phyloP scores from a whole-genome alignment of 2,329 filamentous ascomycete species.

The Cytospora paraplurivora region DNA sequence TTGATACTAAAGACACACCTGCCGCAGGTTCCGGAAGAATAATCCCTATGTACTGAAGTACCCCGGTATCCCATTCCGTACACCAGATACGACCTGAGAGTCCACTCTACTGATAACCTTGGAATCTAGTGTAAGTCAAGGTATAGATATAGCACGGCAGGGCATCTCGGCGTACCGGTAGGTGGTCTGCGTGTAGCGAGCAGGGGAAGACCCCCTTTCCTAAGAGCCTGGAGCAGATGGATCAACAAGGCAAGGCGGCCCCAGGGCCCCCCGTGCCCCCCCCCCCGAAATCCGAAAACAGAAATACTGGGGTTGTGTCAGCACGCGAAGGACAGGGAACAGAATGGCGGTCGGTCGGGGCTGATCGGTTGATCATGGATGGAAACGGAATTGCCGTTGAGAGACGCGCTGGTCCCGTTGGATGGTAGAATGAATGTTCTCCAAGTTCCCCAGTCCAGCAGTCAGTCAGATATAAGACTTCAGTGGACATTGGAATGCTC shows the following conservation, averaged over 20 bases:
- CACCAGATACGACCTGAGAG: too few relatives aligned
- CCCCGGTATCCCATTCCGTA: too few relatives aligned
- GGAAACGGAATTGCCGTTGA: slow-evolving; percentile 18
- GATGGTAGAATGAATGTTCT: not conserved
- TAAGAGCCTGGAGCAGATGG: not conserved
- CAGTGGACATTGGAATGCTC: too few relatives aligned
- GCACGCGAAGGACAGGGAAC: slow-evolving; percentile 18
- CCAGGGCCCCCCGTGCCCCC: not conserved
- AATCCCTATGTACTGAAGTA: slow-evolving; percentile 1
- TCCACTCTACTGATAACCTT: too few relatives aligned
- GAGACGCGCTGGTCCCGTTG: not conserved
- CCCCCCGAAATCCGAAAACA: not conserved
- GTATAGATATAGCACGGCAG: not conserved
- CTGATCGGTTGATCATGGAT: slow-evolving; percentile 14
- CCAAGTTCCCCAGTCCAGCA: not conserved
- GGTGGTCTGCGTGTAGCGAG: not conserved
- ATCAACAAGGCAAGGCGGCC: not conserved
- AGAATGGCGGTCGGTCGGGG: slow-evolving; percentile 11
- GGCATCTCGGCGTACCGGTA: not conserved
- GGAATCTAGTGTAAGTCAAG: too few relatives aligned
- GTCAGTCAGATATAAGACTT: too few relatives aligned
- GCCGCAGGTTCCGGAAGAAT: slow-evolving; percentile 13
- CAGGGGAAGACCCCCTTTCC: not conserved
- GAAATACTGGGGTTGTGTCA: slow-evolving; percentile 2
- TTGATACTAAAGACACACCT: slow-evolving; percentile 14